Evolutionary conservation across 2,329 filamentous ascomycete genomes (phyloP), one percentile per base, ranked within the genome.

Genomic region (Neophaeococcomyces aloes): DNA sequence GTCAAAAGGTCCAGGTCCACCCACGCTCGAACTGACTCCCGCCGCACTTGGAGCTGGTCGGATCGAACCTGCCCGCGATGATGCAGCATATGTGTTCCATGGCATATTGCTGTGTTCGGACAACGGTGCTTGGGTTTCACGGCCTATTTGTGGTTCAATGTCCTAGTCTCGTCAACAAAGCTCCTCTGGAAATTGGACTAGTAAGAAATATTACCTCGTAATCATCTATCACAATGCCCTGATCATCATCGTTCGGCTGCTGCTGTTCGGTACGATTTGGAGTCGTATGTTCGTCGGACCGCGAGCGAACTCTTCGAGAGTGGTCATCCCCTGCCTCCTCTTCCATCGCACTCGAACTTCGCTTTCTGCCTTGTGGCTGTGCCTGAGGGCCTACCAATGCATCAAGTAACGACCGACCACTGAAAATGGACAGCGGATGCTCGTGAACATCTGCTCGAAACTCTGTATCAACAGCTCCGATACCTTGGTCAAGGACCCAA

Each of bases 51-150:
- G 58, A 25, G 59, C 47, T 11, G 61, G 58, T 23, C 58, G 59
- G 18, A 56, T 52, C 29, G 60, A 64, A 10, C 64, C 69, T 18
- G 67, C 63, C 19, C 64, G 68, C 36, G 76, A 78, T 34, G 75
- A 78, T 41, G 75, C 77, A 69, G 6, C 69, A 29, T 42, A 75
- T 34, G 73, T 64, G 50, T 83, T 83, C 80, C 80, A 84, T 8
- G 80, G 80, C 70, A 83, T 65, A 3, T 73, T 76, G 18, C 76
- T 75, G 21, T 75, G 75, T 46, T 93, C 83, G 3, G 77, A 75
- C 42, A 91, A 71, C 6, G 76, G 74, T 1, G 75, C 71, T 1
- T 70, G 74, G 1, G 75, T 81, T 32, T 84, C 76, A 62, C 85
- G 77, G 15, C 80, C 83, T 18, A 85, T 61, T 59, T 53, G 46